A percentile compares a stretch with the other conserved stretches of the same genome.
Conservation (phyloP, 495 filamentous ascomycete genomes). For the Lindgomyces ingoldianus region DNA sequence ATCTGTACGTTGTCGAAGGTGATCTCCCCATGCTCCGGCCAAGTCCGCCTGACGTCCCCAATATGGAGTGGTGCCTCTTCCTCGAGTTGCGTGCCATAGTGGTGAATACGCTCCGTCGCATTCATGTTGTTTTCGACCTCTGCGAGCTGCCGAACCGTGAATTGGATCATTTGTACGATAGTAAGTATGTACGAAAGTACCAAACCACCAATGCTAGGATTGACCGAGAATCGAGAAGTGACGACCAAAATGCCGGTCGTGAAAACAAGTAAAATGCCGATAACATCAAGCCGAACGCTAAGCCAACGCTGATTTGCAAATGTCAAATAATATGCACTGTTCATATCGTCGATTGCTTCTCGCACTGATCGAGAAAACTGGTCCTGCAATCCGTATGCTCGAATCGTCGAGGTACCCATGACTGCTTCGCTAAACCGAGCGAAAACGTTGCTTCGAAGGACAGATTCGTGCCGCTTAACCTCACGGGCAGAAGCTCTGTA, state of each 20-base stretch:
- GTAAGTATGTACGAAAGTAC: constrained; percentile 90
- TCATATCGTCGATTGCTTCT: constrained; percentile 80
- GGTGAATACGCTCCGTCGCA: constrained; percentile 87
- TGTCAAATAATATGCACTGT: constrained; percentile 89
- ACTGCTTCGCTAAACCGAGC: constrained; percentile 90
- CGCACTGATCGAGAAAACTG: constrained; percentile 70
- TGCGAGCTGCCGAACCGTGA: constrained; percentile 89
- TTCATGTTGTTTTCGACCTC: constrained; percentile 99
- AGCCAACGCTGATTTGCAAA: constrained; percentile 95
- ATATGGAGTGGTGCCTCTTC: constrained; percentile 82
- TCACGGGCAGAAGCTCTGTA: constrained; percentile 89
- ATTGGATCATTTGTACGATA: constrained; percentile 96
- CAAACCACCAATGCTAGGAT: constrained; percentile 80
- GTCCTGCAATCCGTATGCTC: constrained; percentile 79
- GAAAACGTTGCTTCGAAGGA: constrained; percentile 83
- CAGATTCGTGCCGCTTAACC: constrained; percentile 89
- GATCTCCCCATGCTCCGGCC: constrained; percentile 86
- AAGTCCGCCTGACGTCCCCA: constrained; percentile 62
- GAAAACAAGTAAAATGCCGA: constrained; percentile 80
- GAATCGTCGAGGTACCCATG: constrained; percentile 77
- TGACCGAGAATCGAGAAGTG: constrained; percentile 85
- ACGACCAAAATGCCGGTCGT: constrained; percentile 88
- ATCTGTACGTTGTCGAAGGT: constrained; percentile 82
- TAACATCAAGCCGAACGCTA: constrained; percentile 76
- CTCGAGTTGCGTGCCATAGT: constrained; percentile 85